Conservation (phyloP, 768 basidiomycete genomes). For the Mycena metata region DNA sequence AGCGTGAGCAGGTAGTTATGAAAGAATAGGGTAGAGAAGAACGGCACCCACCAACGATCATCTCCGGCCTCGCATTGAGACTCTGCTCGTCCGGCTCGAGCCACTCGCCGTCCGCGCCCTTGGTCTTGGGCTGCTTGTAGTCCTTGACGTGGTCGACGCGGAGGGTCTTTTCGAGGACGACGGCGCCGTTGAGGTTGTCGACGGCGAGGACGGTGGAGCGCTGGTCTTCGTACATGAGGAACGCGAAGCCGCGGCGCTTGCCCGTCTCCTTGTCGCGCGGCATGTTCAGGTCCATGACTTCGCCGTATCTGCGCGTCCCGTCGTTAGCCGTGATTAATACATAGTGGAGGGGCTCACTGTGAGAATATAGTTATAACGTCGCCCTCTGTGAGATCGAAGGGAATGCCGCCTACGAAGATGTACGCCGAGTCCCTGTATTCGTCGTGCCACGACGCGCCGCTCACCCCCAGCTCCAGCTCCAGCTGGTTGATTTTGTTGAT, state of each 20-base stretch:
- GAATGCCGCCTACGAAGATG: slow-evolving; percentile 91
- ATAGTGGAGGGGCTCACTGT: slow-evolving; percentile 72
- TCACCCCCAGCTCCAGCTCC: slow-evolving; percentile 84
- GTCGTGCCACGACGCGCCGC: slow-evolving; percentile 92
- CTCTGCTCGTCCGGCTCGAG: slow-evolving; percentile 87
- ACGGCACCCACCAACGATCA: slow-evolving; percentile 69
- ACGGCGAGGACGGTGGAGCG: slow-evolving; percentile 95
- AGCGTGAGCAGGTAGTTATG: too few species aligned
- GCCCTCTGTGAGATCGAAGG: slow-evolving; percentile 93
- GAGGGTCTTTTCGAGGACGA: slow-evolving; percentile 86
- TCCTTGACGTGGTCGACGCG: slow-evolving; percentile 94
- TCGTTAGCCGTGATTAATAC: slow-evolving; percentile 1
- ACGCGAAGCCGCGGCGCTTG: slow-evolving; percentile 92
- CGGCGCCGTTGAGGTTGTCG: slow-evolving; percentile 97
- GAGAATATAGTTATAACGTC: slow-evolving; percentile 98
- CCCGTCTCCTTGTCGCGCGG: slow-evolving; percentile 95
- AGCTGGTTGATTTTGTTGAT: slow-evolving; percentile 94
- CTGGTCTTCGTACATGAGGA: slow-evolving; percentile 99
- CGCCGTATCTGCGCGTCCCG: slow-evolving; percentile 86
- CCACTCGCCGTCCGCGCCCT: slow-evolving; percentile 88
- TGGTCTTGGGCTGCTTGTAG: slow-evolving; percentile 88
- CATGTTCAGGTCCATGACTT: slow-evolving; percentile 94
- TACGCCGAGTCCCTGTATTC: slow-evolving; percentile 99
- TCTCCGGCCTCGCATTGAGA: slow-evolving; percentile 86
- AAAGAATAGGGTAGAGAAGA: slow-evolving; percentile 21